Conservation (phyloP, 768 basidiomycete species). For the Lentinula boryana region DNA sequence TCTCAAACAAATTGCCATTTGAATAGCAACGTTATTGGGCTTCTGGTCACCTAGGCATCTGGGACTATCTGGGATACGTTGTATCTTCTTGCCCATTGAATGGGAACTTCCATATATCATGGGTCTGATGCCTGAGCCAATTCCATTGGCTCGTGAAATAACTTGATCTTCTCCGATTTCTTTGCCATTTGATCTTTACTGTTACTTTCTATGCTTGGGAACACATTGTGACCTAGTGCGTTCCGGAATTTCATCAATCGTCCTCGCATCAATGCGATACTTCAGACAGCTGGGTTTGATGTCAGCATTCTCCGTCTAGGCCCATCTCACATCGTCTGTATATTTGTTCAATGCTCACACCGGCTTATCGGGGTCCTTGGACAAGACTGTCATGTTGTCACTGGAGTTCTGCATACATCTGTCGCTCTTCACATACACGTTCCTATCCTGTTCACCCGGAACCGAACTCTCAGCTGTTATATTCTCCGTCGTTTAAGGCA, state of each 20-base stretch:
- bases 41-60: not conserved
- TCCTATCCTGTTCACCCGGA: not conserved
- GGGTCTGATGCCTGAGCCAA: not conserved
- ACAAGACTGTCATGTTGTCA: not conserved
- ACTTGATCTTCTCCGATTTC: not conserved
- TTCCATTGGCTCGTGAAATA: slow-evolving; percentile 1
- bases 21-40: not conserved
- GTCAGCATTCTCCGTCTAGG: not conserved
- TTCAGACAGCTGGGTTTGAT: not conserved
- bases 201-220: slow-evolving; percentile 3
- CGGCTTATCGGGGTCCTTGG: not conserved
- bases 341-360: not conserved
- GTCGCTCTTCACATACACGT: not conserved
- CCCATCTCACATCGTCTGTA: not conserved
- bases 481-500: not conserved
- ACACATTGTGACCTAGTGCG: not conserved
- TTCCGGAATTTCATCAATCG: not conserved
- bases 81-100: not conserved
- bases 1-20: not conserved
- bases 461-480: not conserved
- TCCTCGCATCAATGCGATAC: not conserved
- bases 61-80: not conserved
- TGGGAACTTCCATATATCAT: not conserved
- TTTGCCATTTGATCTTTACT: slow-evolving; percentile 2
- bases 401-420: not conserved